Evolutionary conservation across 78 protist genomes (phyloP).

Genomic region (Bigelowiella natans): DNA sequence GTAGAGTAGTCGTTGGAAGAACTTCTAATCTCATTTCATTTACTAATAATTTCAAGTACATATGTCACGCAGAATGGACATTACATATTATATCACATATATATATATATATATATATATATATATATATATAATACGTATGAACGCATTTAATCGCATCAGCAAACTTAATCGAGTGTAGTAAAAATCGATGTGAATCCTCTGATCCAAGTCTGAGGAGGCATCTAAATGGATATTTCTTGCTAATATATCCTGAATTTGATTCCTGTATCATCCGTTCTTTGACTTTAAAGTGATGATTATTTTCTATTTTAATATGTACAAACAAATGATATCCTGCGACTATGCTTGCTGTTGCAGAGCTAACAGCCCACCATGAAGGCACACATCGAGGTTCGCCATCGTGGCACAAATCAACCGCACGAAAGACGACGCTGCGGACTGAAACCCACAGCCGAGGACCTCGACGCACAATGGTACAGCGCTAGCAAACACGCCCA

Average conservation of each 20-base stretch:
- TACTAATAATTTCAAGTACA: too few relatives aligned
- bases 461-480: not conserved
- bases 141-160: not conserved
- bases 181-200: not conserved
- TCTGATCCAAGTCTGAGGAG: not conserved
- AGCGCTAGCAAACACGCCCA: not conserved
- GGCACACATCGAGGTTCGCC: too few relatives aligned
- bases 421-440: not conserved
- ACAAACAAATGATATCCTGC: too few relatives aligned
- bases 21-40: too few relatives aligned
- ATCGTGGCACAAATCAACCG: too few relatives aligned
- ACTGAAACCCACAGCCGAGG: not conserved
- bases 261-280: not conserved
- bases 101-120: not conserved
- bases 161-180: not conserved
- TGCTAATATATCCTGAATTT: not conserved
- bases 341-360: too few relatives aligned
- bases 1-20: not conserved
- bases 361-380: too few relatives aligned
- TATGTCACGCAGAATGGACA: not conserved
- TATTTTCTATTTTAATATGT: too few relatives aligned
- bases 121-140: not conserved
- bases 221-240: not conserved
- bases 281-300: too few relatives aligned
- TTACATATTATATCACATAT: not conserved